These are phyloP conservation scores for Coemansia biformis DNA, from an alignment of 192 early-diverging fungal species.

Conservation along the genomic window DNA sequence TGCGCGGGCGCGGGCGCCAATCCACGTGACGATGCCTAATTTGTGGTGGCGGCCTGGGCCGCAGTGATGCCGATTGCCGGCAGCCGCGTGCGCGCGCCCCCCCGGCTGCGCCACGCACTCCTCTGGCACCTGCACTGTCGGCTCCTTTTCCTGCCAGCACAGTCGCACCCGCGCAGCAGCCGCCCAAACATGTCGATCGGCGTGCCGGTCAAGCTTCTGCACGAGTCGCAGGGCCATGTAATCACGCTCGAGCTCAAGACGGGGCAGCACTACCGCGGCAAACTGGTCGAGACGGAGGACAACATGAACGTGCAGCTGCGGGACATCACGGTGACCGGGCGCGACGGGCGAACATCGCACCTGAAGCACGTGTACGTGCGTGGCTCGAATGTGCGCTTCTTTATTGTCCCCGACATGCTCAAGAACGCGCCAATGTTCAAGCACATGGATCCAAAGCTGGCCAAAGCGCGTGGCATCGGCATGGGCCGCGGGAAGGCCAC, in stretches of 20 bases:
- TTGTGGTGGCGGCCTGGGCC: too few relatives aligned
- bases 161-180: too few relatives aligned
- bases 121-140: too few relatives aligned
- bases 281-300: constrained; percentile 92
- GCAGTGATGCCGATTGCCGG: too few relatives aligned
- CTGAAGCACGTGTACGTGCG: constrained; percentile 96
- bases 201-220: constrained; percentile 90
- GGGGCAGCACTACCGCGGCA: constrained; percentile 90
- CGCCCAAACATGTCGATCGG: constrained; percentile 86
- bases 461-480: constrained; percentile 50
- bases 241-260: constrained; percentile 94
- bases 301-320: constrained; percentile 99
- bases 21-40: too few relatives aligned
- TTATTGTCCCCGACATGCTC: constrained; percentile 98
- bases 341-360: constrained; percentile 87
- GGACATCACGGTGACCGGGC: constrained; percentile 86
- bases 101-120: too few relatives aligned
- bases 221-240: constrained; percentile 96
- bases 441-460: constrained; percentile 67
- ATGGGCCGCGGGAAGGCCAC: constrained; percentile 45
- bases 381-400: constrained; percentile 87
- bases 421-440: constrained; percentile 99
- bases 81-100: too few relatives aligned
- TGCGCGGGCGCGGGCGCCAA: too few relatives aligned
- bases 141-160: too few relatives aligned